phyloP scores from a whole-genome alignment of 805 yeast species.

The Yamadazyma kitorensis region DNA sequence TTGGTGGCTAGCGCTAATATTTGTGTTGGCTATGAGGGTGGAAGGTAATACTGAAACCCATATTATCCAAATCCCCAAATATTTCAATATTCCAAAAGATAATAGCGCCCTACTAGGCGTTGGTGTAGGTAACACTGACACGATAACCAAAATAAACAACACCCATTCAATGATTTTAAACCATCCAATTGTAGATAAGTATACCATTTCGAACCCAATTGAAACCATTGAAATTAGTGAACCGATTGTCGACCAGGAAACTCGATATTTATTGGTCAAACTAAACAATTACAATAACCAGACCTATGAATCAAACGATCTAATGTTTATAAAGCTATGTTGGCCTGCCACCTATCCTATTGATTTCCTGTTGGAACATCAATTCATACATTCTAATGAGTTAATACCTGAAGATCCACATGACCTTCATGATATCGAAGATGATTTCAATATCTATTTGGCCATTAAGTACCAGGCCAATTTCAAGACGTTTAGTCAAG shows the following conservation, averaged over 20 bases:
- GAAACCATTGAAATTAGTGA: not conserved
- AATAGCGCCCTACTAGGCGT: no score
- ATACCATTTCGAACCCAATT: not conserved
- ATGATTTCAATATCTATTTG: conserved; percentile 22
- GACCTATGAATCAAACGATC: conserved; percentile 23
- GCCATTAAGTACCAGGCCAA: conserved; percentile 19
- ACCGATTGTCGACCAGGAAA: not conserved
- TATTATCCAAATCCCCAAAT: conserved; percentile 29
- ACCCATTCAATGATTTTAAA: conserved; percentile 21
- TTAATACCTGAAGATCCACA: no score
- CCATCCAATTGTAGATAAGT: conserved; percentile 21
- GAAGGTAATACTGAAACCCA: conserved; percentile 39
- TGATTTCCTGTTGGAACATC: conserved; percentile 21
- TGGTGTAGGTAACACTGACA: not conserved
- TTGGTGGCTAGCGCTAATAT: no score
- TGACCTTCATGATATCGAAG: not conserved
- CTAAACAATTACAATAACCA: conserved; percentile 32
- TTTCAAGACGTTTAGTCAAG: conserved; percentile 18
- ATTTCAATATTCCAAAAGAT: conserved; percentile 30
- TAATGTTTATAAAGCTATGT: conserved; percentile 28
- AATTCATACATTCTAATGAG: conserved; percentile 18
- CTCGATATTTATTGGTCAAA: conserved; percentile 21
- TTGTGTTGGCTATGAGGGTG: no score
- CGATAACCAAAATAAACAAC: conserved; percentile 13
- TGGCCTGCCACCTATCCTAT: conserved; percentile 37